Conservation (phyloP, 331 rosid species). For the Malus hybrid region DNA sequence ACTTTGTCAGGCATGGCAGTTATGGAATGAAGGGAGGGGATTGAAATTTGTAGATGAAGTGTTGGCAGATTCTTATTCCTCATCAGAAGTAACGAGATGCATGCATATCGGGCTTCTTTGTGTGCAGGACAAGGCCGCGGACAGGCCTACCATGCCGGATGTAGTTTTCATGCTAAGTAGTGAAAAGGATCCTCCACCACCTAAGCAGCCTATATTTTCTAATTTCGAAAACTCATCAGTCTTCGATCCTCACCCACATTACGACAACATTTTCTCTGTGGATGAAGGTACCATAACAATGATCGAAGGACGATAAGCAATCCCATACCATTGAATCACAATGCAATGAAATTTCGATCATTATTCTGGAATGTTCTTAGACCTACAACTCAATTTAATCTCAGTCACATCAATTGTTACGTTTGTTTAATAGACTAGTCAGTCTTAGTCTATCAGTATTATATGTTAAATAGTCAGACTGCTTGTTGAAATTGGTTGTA, state of each 20-base stretch:
- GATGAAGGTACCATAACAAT: slow-evolving; percentile 7
- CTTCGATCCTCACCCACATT: background rate
- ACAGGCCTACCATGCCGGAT: background rate
- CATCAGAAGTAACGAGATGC: background rate
- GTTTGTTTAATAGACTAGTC: no score
- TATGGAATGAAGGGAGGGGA: background rate
- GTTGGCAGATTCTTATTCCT: background rate
- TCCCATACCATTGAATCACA: background rate
- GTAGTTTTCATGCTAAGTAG: background rate
- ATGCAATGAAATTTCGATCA: no score
- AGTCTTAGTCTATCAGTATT: no score
- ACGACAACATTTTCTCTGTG: background rate
- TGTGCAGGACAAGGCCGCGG: background rate
- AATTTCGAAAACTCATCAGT: background rate
- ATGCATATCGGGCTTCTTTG: background rate
- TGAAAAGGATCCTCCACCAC: background rate
- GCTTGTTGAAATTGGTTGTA: no score
- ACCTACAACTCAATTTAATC: no score
- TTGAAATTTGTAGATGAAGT: background rate
- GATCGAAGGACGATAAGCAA: slow-evolving; percentile 3
- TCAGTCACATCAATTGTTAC: no score
- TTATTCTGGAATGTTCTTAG: no score
- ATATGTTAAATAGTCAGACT: no score
- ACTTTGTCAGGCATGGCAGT: background rate
- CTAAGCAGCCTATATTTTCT: background rate